Base-by-base conservation (phyloP, 1,284 basidiomycete genomes). In the Trichosporon asahii region DNA sequence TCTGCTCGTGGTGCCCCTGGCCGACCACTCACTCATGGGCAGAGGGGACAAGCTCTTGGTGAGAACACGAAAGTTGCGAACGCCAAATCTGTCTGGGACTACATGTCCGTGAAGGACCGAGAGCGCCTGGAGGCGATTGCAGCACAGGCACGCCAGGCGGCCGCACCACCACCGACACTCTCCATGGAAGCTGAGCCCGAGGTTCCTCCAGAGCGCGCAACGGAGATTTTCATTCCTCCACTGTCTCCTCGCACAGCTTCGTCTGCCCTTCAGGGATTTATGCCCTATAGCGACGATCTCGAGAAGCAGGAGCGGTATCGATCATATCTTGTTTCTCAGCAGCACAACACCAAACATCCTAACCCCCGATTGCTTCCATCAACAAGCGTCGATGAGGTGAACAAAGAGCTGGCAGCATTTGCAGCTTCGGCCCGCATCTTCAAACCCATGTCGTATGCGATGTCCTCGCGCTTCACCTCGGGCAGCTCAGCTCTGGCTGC, bases 381-480 rank as follows among this genome's bases (percentile, higher is more conserved):
- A 0, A 90, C 92, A 79, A 86, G 82, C 8, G 83, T 86, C 2
- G 89, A 91, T 25, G 88, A 89, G 23, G 91, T 92, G 77, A 89
- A 90, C 76, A 89, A 90, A 72, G 96, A 99, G 82, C 85, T 98
- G 35, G 85, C 86, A 55, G 93, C 95, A 73, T 99, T 95, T 75
- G 89, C 90, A 0, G 91, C 94, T 78, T 88, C 92, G 0, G 97
- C 96, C 0, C 85, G 88, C 29, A 89, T 98, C 31, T 98, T 98
- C 85, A 93, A 94, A 75, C 96, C 96, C 0, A 90, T 96, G 79
- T 90, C 90, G 0, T 92, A 90, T 18, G 92, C 93, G 25, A 98
- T 99, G 92, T 93, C 94, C 0, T 91, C 89, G 21, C 88, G 96
- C 6, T 99, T 99, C 82, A 94, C 92, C 1, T 90, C 89, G 68